phyloP scores from a whole-genome alignment of 371 early-diverging fungal species.

The Dichotomocladium elegans region DNA sequence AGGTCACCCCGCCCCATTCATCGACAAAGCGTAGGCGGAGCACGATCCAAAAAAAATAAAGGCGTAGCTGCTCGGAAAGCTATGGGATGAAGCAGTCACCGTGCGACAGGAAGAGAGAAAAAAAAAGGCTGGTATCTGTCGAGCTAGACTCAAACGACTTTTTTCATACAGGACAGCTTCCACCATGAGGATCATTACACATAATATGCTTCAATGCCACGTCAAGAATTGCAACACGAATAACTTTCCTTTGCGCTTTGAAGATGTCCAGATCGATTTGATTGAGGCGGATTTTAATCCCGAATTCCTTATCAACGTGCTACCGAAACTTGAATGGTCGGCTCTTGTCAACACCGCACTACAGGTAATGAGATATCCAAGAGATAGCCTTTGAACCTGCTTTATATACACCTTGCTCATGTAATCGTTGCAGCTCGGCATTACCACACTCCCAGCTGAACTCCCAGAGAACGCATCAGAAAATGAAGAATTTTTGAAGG shows the following conservation, averaged over 20 bases:
- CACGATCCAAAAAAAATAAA: too few species aligned
- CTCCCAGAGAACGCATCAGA: conserved; percentile 69
- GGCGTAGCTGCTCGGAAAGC: too few species aligned
- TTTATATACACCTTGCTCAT: too few species aligned
- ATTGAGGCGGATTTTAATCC: conserved; percentile 84
- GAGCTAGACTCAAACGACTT: too few species aligned
- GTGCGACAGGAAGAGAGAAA: too few species aligned
- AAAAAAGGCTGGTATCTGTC: too few species aligned
- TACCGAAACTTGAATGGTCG: conserved; percentile 82
- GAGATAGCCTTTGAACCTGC: background rate
- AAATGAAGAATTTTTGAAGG: conserved; percentile 72
- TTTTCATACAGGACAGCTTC: too few species aligned
- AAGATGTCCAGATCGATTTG: conserved; percentile 79
- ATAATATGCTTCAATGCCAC: conserved; percentile 98
- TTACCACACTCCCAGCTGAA: conserved; percentile 60
- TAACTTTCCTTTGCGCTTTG: conserved; percentile 87
- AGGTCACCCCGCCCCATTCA: too few species aligned
- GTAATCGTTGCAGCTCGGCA: conserved; percentile 45
- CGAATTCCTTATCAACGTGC: conserved; percentile 79
- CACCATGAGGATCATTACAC: conserved; percentile 88
- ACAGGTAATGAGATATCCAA: too few species aligned
- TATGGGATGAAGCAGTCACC: too few species aligned
- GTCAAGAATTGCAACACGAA: conserved; percentile 87
- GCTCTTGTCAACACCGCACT: conserved; percentile 74
- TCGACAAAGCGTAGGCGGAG: too few species aligned